Evolutionary conservation across 257 asterid species (phyloP).

Genomic region (Fraxinus pennsylvanica): DNA sequence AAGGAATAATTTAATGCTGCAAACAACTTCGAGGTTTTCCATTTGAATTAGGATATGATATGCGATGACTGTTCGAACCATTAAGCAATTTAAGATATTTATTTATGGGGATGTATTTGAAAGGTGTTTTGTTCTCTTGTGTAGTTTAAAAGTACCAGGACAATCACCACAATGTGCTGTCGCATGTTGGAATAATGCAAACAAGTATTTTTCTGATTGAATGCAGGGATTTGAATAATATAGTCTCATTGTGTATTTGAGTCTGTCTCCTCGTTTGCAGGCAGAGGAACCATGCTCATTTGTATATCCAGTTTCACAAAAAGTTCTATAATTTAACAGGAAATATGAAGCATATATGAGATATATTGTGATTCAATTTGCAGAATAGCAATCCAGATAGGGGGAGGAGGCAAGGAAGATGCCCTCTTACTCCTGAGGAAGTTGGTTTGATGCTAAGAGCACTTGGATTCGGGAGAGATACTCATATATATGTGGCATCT

Average conservation of each 20-base stretch:
- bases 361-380: slow-evolving; percentile 32
- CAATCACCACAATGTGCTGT: neutral
- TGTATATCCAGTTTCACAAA: neutral
- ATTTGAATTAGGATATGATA: neutral
- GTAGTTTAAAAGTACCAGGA: slow-evolving; percentile 11
- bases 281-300: slow-evolving; percentile 10
- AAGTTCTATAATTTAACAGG: neutral
- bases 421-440: slow-evolving; percentile 98
- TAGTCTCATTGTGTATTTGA: neutral
- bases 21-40: neutral
- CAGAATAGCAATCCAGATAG: slow-evolving; percentile 87
- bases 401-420: slow-evolving; percentile 94
- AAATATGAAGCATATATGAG: slow-evolving; percentile 27
- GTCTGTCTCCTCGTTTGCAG: slow-evolving; percentile 6
- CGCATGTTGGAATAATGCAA: neutral
- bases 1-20: neutral
- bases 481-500: slow-evolving; percentile 92
- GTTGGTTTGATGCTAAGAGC: slow-evolving; percentile 92
- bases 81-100: slow-evolving; percentile 10
- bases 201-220: slow-evolving; percentile 2
- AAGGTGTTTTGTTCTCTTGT: slow-evolving; percentile 1
- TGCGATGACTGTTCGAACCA: slow-evolving; percentile 19
- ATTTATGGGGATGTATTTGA: neutral
- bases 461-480: slow-evolving; percentile 79
- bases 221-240: neutral